phyloP scores from a whole-genome alignment of 768 basidiomycete genomes.

The Saitozyma podzolica region DNA sequence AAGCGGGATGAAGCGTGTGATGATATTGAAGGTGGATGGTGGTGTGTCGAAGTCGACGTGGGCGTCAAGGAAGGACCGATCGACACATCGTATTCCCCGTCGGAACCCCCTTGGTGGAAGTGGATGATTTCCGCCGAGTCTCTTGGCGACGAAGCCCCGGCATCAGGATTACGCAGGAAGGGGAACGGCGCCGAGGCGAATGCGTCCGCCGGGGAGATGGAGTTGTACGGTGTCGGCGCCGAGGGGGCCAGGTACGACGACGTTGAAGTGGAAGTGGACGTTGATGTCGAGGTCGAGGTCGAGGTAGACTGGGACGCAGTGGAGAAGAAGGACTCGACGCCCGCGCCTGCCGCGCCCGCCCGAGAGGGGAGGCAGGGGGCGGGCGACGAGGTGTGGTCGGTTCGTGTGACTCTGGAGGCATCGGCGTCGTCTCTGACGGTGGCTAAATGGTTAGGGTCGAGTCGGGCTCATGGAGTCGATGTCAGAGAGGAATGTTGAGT shows the following conservation, averaged over 20 bases:
- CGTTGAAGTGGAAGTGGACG: constrained; percentile 14
- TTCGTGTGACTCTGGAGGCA: too few relatives aligned
- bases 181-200: constrained; percentile 2
- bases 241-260: constrained; percentile 7
- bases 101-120: neutral
- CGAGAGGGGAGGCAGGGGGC: too few relatives aligned
- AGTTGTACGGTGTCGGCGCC: constrained; percentile 34
- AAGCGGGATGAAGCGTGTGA: constrained; percentile 8
- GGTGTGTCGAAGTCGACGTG: constrained; percentile 1
- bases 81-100: constrained; percentile 7
- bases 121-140: constrained; percentile 1
- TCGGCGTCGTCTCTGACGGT: too few relatives aligned
- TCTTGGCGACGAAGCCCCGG: neutral
- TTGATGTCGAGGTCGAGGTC: constrained; percentile 11
- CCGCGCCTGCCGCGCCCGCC: too few relatives aligned
- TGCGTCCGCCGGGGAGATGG: constrained; percentile 7
- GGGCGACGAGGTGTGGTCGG: too few relatives aligned
- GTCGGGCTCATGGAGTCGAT: too few relatives aligned
- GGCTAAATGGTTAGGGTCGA: too few relatives aligned
- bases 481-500: too few relatives aligned
- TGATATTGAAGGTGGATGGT: constrained; percentile 5
- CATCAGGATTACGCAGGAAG: neutral
- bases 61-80: constrained; percentile 5
- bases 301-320: constrained; percentile 2
- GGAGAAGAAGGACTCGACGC: neutral